These are phyloP conservation scores for Cardamine occulta DNA, from an alignment of 345 rosid species.

Conservation along the genomic window DNA sequence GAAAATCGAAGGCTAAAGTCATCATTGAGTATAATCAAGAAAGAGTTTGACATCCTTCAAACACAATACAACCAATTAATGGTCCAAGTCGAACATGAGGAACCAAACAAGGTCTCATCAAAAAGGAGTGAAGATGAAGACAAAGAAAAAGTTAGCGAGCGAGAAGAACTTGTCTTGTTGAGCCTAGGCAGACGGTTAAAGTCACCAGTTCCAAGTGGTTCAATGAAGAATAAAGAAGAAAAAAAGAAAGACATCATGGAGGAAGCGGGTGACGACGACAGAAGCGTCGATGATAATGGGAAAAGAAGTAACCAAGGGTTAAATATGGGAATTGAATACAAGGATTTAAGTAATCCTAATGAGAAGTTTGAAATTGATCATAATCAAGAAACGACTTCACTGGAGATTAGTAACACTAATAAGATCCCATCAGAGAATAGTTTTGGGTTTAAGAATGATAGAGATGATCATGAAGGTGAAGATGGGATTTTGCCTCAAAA, in stretches of 20 bases:
- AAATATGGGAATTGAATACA: slow-evolving; percentile 59
- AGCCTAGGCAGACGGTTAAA: slow-evolving; percentile 63
- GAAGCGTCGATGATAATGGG: slow-evolving; percentile 24
- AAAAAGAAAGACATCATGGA: slow-evolving; percentile 12
- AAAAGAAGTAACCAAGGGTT: slow-evolving; percentile 32
- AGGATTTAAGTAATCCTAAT: slow-evolving; percentile 50
- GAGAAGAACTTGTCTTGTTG: slow-evolving; percentile 66
- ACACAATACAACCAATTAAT: slow-evolving; percentile 52
- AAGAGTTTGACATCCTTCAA: slow-evolving; percentile 72
- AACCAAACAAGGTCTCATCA: slow-evolving; percentile 33
- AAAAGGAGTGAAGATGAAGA: slow-evolving; percentile 27
- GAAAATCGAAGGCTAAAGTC: slow-evolving; percentile 77
- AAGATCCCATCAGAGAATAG: slow-evolving; percentile 33
- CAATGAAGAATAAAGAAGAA: slow-evolving; percentile 45
- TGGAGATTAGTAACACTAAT: slow-evolving; percentile 23
- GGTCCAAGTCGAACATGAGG: slow-evolving; percentile 49
- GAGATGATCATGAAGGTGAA: slow-evolving; percentile 47
- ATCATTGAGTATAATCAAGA: slow-evolving; percentile 52
- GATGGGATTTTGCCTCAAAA: slow-evolving; percentile 63
- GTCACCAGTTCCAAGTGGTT: slow-evolving; percentile 42
- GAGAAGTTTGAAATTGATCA: slow-evolving; percentile 36
- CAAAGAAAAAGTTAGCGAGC: slow-evolving; percentile 46
- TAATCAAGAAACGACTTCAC: slow-evolving; percentile 21
- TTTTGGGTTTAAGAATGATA: slow-evolving; percentile 41
- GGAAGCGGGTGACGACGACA: slow-evolving; percentile 13